Percentiles rank a stretch among this genome's conserved stretches.
Conservation (phyloP, 306 rosid genomes). For the Castanea sativa region DNA sequence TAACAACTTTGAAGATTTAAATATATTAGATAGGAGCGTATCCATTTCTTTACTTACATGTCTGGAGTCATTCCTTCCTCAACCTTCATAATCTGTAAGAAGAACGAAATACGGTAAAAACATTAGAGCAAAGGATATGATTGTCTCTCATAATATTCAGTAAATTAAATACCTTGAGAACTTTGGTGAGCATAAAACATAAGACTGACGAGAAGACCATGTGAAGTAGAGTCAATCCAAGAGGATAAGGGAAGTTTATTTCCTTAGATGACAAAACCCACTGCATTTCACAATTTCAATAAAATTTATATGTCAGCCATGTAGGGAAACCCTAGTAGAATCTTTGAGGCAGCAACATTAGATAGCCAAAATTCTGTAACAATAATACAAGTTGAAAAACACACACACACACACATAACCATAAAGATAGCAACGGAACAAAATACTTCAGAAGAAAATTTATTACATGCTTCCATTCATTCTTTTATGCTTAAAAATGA, state of each 20-base stretch:
- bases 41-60: constrained; percentile 56
- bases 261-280: constrained; percentile 98
- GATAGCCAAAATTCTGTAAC: not conserved
- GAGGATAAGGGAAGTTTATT: constrained; percentile 95
- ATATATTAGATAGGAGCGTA: constrained; percentile 4
- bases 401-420: not conserved
- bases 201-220: constrained; percentile 94
- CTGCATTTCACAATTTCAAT: constrained; percentile 49
- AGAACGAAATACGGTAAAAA: not conserved
- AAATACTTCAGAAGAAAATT: not conserved
- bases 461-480: not conserved
- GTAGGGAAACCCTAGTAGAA: not conserved
- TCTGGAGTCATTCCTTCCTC: constrained; percentile 97
- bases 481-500: too few relatives aligned
- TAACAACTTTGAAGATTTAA: not conserved
- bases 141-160: constrained; percentile 2
- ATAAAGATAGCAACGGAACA: not conserved
- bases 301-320: constrained; percentile 29
- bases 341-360: not conserved
- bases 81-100: constrained; percentile 79
- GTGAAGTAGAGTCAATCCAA: constrained; percentile 94
- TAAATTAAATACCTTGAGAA: constrained; percentile 68
- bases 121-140: constrained; percentile 13
- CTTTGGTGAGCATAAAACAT: constrained; percentile 79
- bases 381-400: not conserved